Conservation (phyloP, 768 basidiomycete species). For the Tulasnella sp. region DNA sequence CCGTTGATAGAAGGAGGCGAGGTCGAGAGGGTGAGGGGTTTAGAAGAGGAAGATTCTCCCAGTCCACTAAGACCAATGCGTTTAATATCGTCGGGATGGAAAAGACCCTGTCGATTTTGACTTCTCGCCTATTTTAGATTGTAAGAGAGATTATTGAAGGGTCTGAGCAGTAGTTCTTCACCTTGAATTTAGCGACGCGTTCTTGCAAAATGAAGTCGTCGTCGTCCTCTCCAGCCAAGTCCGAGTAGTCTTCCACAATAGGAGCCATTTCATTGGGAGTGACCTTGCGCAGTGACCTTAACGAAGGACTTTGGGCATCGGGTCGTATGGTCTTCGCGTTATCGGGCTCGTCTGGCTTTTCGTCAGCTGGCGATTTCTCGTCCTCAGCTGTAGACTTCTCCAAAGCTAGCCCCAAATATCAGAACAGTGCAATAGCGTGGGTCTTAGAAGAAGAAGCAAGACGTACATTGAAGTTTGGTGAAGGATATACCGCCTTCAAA, state of each 20-base stretch:
- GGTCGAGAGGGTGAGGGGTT: conserved; percentile 31
- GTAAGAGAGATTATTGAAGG: not conserved
- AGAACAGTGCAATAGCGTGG: not conserved
- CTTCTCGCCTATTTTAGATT: conserved; percentile 47
- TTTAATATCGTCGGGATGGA: conserved; percentile 85
- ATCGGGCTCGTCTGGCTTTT: conserved; percentile 46
- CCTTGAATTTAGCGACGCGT: conserved; percentile 80
- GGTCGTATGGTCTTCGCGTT: conserved; percentile 75
- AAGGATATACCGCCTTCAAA: conserved; percentile 90
- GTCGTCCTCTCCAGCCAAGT: conserved; percentile 70
- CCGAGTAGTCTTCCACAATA: conserved; percentile 86
- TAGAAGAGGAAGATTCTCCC: conserved; percentile 19
- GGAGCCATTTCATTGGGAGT: conserved; percentile 40
- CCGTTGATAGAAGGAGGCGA: conserved; percentile 48
- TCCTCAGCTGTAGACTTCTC: conserved; percentile 50
- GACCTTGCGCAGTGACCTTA: conserved; percentile 7
- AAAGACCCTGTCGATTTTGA: conserved; percentile 57
- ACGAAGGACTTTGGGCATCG: conserved; percentile 43
- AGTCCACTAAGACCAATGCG: conserved; percentile 37
- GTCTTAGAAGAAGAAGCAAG: not conserved
- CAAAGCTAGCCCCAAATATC: conserved; percentile 33
- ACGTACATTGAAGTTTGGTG: conserved; percentile 61
- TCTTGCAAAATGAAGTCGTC: conserved; percentile 48
- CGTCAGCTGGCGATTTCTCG: conserved; percentile 43
- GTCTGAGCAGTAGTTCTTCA: conserved; percentile 19